Conservation (phyloP, 192 early-diverging fungal species). For the Backusella morwellensis region DNA sequence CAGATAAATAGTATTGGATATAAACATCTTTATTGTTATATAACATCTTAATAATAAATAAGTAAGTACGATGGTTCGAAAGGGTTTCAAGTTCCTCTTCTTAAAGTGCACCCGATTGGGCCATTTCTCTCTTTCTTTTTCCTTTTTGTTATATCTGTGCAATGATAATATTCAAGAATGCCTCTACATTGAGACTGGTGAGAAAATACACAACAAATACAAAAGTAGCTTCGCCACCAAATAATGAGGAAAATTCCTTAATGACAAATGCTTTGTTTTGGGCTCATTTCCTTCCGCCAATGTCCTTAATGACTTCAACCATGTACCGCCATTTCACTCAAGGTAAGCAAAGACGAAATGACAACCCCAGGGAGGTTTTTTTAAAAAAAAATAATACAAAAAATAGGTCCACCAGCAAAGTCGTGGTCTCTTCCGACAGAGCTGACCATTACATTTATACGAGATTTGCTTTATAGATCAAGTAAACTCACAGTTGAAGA, state of each 20-base stretch:
- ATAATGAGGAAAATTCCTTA: neutral
- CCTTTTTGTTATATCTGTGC: neutral
- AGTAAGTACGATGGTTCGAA: no score
- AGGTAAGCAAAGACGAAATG: slow-evolving; percentile 7
- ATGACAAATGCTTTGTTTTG: slow-evolving; percentile 13
- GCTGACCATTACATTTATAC: slow-evolving; percentile 30
- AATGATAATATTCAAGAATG: neutral
- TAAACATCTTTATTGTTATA: no score
- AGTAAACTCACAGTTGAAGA: slow-evolving; percentile 35
- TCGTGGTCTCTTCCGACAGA: slow-evolving; percentile 44
- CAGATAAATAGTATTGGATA: no score
- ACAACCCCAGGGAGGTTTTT: neutral
- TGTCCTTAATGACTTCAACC: slow-evolving; percentile 15
- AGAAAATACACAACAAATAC: neutral
- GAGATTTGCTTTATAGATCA: slow-evolving; percentile 25
- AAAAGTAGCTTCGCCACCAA: neutral
- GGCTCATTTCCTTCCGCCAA: slow-evolving; percentile 11
- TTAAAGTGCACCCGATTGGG: neutral
- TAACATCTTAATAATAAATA: no score
- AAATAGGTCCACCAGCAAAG: slow-evolving; percentile 42
- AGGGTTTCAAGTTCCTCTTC: no score
- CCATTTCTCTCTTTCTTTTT: neutral
- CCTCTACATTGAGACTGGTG: neutral
- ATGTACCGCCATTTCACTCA: slow-evolving; percentile 15
- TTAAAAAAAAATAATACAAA: neutral